Percentiles rank a stretch among this genome's conserved stretches.
Conservation (phyloP, 1,284 basidiomycete genomes). For the Phellinidium pouzarii region DNA sequence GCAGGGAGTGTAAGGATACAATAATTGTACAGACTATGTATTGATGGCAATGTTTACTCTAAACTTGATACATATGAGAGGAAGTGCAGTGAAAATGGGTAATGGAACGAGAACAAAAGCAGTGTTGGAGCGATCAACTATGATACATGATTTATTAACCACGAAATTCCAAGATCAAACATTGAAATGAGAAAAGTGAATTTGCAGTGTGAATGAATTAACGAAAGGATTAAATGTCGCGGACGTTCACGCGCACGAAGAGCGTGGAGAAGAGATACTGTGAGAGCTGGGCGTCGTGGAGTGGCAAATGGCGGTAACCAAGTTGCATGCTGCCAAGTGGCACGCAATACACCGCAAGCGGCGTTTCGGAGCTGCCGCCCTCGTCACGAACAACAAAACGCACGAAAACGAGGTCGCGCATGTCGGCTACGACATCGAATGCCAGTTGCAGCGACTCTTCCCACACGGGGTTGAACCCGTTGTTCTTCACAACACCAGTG, state of each 20-base stretch:
- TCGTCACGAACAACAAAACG: conserved; percentile 70
- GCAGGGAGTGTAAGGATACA: background rate
- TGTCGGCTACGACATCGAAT: conserved; percentile 69
- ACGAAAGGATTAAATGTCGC: conserved; percentile 25
- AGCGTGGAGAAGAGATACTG: conserved; percentile 86
- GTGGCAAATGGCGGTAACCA: conserved; percentile 81
- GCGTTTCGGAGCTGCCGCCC: conserved; percentile 53
- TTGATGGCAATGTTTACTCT: background rate
- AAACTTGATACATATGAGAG: too few relatives aligned
- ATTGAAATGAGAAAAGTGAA: background rate
- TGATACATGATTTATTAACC: too few relatives aligned
- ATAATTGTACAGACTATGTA: background rate
- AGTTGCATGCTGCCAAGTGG: conserved; percentile 60
- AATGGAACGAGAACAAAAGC: too few relatives aligned
- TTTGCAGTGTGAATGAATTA: background rate
- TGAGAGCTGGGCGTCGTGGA: conserved; percentile 76
- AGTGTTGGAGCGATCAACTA: too few relatives aligned
- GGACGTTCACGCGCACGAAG: conserved; percentile 60
- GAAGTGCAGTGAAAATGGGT: too few relatives aligned
- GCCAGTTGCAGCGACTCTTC: conserved; percentile 64
- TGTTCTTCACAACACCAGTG: conserved; percentile 67
- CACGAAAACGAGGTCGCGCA: conserved; percentile 80
- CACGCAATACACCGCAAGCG: conserved; percentile 66
- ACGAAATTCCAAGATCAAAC: too few relatives aligned
- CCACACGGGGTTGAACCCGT: conserved; percentile 90